Evolutionary conservation across 2,329 filamentous ascomycete species (phyloP), one percentile per base, ranked within the genome.

Genomic region (Clonostachys rosea): DNA sequence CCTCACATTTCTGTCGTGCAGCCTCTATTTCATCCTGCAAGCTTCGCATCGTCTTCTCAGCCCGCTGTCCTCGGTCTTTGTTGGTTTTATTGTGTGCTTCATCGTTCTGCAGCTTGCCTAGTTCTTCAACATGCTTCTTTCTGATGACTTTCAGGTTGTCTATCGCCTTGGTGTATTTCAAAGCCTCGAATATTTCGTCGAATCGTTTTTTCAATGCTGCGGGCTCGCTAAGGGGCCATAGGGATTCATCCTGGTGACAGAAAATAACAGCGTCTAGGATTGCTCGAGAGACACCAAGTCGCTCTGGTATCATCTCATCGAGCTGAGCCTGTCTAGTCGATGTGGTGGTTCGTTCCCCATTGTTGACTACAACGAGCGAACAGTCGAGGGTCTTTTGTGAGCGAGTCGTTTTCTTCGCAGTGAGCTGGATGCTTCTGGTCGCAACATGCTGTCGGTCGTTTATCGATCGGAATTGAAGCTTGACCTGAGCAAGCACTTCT

Each of bases 81-180:
- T 94, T 87, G 42, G 79, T 73, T 63, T 94, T 94, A 54, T 87
- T 84, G 53, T 91, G 81, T 39, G 83, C 76, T 61, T 96, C 89
- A 49, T 87, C 79, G 40, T 86, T 81, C 58, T 89, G 89, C 48
- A 87, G 78, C 50, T 85, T 81, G 14, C 74, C 79, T 10, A 97
- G 76, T 51, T 92, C 79, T 52, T 87, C 83, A 35, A 84, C 86
- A 54, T 95, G 86, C 54, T 84, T 86, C 69, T 97, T 99, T 37
- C 86, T 79, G 44, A 97, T 75, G 10, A 84, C 65, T 61, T 95
- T 96, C 62, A 99, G 87, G 63, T 95, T 96, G 42, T 96, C 91
- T 50, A 99, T 95, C 16, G 91, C 94, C 60, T 96, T 96, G 34
- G 91, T 96, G 66, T 97, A 99, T 63, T 96, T 96, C 68, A 89